Evolutionary conservation across 306 rosid genomes (phyloP).

Genomic region (Bauhinia variegata): DNA sequence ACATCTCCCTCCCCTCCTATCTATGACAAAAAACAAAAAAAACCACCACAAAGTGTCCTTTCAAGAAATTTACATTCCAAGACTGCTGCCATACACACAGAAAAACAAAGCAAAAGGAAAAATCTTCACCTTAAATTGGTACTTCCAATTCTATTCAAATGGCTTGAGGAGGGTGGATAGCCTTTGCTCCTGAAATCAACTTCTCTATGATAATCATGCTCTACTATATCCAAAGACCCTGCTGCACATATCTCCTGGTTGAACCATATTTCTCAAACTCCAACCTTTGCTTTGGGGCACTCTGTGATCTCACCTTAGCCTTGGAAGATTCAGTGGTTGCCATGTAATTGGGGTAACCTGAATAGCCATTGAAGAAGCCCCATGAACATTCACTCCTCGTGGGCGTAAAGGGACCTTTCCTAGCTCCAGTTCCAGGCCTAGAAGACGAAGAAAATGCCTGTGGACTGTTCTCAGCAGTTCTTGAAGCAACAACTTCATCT

Average conservation of each 20-base stretch:
- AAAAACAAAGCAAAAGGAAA: not conserved
- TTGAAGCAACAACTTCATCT: slow-evolving; percentile 49
- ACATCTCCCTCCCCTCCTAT: no score
- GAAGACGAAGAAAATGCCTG: slow-evolving; percentile 65
- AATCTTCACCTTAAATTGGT: slow-evolving; percentile 52
- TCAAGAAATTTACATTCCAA: slow-evolving; percentile 53
- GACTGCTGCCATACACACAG: slow-evolving; percentile 38
- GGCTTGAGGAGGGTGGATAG: slow-evolving; percentile 45
- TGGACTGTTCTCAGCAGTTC: slow-evolving; percentile 70
- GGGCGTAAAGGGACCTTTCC: slow-evolving; percentile 68
- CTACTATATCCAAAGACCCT: slow-evolving; percentile 62
- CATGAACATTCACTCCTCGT: slow-evolving; percentile 78
- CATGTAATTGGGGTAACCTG: slow-evolving; percentile 83
- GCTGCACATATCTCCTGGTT: slow-evolving; percentile 44
- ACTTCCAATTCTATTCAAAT: slow-evolving; percentile 54
- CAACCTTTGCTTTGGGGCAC: slow-evolving; percentile 88
- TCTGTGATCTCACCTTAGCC: slow-evolving; percentile 91
- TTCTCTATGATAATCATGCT: slow-evolving; percentile 50
- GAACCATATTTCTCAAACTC: slow-evolving; percentile 69
- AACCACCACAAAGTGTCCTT: no score
- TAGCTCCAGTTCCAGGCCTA: slow-evolving; percentile 59
- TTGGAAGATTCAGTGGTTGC: slow-evolving; percentile 80
- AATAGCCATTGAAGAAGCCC: slow-evolving; percentile 62
- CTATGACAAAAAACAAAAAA: no score
- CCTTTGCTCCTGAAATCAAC: slow-evolving; percentile 47